Conservation (phyloP, 257 asterid species). For the Sherardia arvensis region DNA sequence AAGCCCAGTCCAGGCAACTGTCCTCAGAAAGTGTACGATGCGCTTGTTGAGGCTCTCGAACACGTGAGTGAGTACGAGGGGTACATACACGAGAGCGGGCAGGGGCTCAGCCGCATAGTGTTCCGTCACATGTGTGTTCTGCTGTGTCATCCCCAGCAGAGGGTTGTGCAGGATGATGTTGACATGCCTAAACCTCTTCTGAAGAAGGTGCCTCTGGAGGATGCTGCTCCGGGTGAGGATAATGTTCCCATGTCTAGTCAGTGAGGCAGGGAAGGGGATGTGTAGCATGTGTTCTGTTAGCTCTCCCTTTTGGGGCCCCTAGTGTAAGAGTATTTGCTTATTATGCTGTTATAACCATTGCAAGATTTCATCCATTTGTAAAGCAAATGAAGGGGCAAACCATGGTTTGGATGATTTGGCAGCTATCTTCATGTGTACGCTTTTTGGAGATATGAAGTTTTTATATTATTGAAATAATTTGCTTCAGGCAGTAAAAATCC, state of each 20-base stretch:
- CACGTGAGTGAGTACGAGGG: slow-evolving; percentile 69
- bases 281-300: neutral
- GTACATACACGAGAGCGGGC: slow-evolving; percentile 83
- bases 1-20: slow-evolving; percentile 92
- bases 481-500: too few relatives aligned
- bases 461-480: too few relatives aligned
- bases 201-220: slow-evolving; percentile 40
- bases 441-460: too few relatives aligned
- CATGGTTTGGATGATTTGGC: too few relatives aligned
- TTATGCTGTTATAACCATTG: too few relatives aligned
- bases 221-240: slow-evolving; percentile 43
- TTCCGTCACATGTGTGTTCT: slow-evolving; percentile 65
- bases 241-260: slow-evolving; percentile 30
- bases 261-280: slow-evolving; percentile 16
- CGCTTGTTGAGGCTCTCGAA: slow-evolving; percentile 89
- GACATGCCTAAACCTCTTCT: slow-evolving; percentile 64
- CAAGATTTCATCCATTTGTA: too few relatives aligned
- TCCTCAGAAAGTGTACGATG: slow-evolving; percentile 78
- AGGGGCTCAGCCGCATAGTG: slow-evolving; percentile 68
- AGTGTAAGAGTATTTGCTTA: too few relatives aligned
- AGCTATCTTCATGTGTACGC: too few relatives aligned
- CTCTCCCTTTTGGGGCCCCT: too few relatives aligned
- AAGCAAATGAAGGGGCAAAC: too few relatives aligned
- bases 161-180: slow-evolving; percentile 68
- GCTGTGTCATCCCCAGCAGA: slow-evolving; percentile 82